Percentiles rank a stretch among this genome's conserved stretches.
Conservation (phyloP, 352 stramenopile genomes). For the Pythium sp. region DNA sequence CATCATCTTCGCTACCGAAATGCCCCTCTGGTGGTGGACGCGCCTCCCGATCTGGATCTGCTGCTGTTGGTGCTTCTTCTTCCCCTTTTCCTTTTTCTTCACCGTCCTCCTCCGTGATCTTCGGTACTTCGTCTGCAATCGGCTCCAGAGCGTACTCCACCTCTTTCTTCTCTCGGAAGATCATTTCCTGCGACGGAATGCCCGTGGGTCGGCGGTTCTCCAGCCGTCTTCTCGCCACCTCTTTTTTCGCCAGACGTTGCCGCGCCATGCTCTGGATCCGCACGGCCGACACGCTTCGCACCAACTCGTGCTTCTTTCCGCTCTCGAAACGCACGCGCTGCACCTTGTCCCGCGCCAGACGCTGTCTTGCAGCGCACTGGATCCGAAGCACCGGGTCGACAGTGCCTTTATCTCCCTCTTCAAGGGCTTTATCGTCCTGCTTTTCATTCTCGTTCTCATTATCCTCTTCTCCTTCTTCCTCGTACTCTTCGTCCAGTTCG, state of each 20-base stretch:
- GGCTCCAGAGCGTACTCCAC: background rate
- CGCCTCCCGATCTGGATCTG: background rate
- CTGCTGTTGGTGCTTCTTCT: background rate
- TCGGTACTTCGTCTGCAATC: background rate
- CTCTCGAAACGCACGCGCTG: slow-evolving; percentile 26
- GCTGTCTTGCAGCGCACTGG: slow-evolving; percentile 47
- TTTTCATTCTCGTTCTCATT: background rate
- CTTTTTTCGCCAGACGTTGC: slow-evolving; percentile 41
- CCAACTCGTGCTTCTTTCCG: slow-evolving; percentile 7
- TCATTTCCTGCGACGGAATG: slow-evolving; percentile 18
- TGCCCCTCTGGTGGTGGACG: background rate
- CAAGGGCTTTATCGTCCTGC: background rate
- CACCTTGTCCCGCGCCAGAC: slow-evolving; percentile 28
- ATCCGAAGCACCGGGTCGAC: slow-evolving; percentile 39
- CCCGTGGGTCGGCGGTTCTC: slow-evolving; percentile 30
- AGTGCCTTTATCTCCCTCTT: too few species aligned
- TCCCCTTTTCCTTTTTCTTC: slow-evolving; percentile 6
- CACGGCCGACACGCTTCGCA: slow-evolving; percentile 18
- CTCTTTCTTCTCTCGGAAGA: background rate
- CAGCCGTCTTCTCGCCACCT: slow-evolving; percentile 30
- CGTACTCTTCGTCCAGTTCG: slow-evolving; percentile 8
- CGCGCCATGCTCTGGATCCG: slow-evolving; percentile 38
- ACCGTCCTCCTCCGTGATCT: background rate
- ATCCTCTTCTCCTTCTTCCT: background rate
- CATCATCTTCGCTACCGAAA: slow-evolving; percentile 9